Evolutionary conservation across 2,329 filamentous ascomycete species (phyloP), one percentile per base, ranked within the genome.

Genomic region (Botrytis porri): DNA sequence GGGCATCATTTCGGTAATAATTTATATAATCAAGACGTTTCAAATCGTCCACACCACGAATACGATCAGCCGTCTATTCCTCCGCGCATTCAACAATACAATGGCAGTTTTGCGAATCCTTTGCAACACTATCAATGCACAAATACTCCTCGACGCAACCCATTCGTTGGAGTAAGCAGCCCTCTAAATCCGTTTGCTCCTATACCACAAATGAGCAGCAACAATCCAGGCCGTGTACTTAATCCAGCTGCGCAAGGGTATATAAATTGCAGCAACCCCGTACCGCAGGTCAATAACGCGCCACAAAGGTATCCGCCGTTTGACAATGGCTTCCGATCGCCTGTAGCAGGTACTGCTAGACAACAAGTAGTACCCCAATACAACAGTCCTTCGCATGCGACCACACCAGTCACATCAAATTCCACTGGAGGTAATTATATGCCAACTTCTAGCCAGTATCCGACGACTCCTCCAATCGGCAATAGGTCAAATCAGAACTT

Each of bases 381-480:
- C n/a, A 63, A 14, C 4, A 32, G 8, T 22, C 8, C 16, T 20
- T 3, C 20, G 0, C 4, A 2, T 32, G 10, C 2, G 4, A 8
- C 41, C 16, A n/a, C 39, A 63, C 8, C 39, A 12, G 4, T 10
- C 0, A 4, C n/a, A 14, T 14, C 16, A 2, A 2, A 5, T 20
- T 6, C 4, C 9, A 14, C 9, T 43, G n/a, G 61, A 22, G 39
- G 39, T 10, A 2, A 4, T 43, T 18, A 0, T 2, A 63, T 20
- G 39, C n/a, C 12, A 1, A 8, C 8, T 5, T 22, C 4, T 25
- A 43, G 39, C 7, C 61, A 29, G 12, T 12, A 29, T 29, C 25
- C 8, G 7, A 22, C 1, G 0, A 2, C 8, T 3, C 2, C 4
- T 20, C 16, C 2, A 4, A 16, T 41, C 2, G 2, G 29, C 5